Evolutionary conservation across 768 basidiomycete genomes (phyloP), one percentile per base, ranked within the genome.

Genomic region (Leucosporidium creatinivorum): DNA sequence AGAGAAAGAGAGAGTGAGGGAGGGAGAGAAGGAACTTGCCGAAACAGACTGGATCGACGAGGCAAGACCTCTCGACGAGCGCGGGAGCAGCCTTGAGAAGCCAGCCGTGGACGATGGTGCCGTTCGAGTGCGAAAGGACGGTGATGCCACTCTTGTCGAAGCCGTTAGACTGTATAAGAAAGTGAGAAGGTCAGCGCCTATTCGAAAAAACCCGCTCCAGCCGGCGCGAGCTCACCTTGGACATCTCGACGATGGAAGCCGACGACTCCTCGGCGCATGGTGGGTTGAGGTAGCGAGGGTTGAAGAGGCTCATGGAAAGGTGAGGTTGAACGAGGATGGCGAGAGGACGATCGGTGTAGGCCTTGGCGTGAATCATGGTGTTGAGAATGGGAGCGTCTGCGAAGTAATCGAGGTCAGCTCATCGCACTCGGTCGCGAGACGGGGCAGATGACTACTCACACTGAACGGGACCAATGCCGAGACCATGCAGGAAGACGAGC

Each of bases 401-500:
- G 17, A 55, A 26, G 54, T 3, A 17, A 44, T 6, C 2, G 13
- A 26, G n/a, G 25, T 23, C 25, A 51, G 25, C 30, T 36, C 55
- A 23, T 31, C 31, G 10, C 30, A 8, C 8, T 13, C 12, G 4
- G 33, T n/a, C 1, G 39, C 8, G 13, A 44, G 15, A 17, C 12
- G 55, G 5, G 28, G 4, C 28, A 56, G 7, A 12, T 9, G 26
- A 55, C 17, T 19, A 19, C 55, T 31, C 28, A 57, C 55, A 89
- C 73, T 69, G 64, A n/a, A 58, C 60, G 9, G 91, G 78, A 3
- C 92, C 91, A 48, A 93, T 81, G 15, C 92, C 92, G 2, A 97
- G 84, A 12, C 93, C 93, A 74, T 96, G 91, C 47, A 91, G 77
- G 75, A 92, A 90, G n/a, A 96, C 82, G 52, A 93, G 93, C 33